A percentile compares a stretch with the other conserved stretches of the same genome.
Evolutionary conservation across 805 yeast genomes (phyloP).

Genomic region (Cyberlindnera nakhonratchasimensis): DNA sequence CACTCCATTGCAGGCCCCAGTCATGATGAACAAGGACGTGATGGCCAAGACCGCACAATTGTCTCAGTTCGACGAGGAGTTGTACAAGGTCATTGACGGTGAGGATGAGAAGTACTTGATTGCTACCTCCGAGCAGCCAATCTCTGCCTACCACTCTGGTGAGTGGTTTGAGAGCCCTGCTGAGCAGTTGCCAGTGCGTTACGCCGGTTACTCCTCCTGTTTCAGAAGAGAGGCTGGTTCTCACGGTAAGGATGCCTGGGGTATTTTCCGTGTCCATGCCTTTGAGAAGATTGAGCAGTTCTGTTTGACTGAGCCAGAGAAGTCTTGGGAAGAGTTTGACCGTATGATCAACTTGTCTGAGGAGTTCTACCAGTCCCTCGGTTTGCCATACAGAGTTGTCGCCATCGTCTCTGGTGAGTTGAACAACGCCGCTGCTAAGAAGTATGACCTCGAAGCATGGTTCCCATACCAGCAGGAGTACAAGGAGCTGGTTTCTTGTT

Average conservation of each 20-base stretch:
- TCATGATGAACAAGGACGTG: slow-evolving; percentile 98
- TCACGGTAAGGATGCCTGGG: slow-evolving; percentile 99
- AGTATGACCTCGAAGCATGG: slow-evolving; percentile 99
- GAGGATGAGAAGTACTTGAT: slow-evolving; percentile 95
- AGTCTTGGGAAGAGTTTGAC: slow-evolving; percentile 97
- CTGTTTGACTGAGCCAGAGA: slow-evolving; percentile 93
- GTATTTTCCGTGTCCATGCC: slow-evolving; percentile 97
- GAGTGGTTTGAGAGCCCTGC: slow-evolving; percentile 99
- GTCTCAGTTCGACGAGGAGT: slow-evolving; percentile 96
- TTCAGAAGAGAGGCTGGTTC: slow-evolving; percentile 99
- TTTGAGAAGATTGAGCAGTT: slow-evolving; percentile 98
- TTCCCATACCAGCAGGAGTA: slow-evolving; percentile 99
- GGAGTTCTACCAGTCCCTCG: slow-evolving; percentile 88
- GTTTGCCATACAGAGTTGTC: slow-evolving; percentile 94
- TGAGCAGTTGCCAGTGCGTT: slow-evolving; percentile 93
- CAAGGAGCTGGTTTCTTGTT: slow-evolving; percentile 96
- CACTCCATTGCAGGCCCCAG: slow-evolving; percentile 95
- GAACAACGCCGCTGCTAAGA: slow-evolving; percentile 98
- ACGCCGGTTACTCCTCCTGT: slow-evolving; percentile 98
- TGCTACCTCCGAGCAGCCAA: slow-evolving; percentile 99
- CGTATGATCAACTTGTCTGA: slow-evolving; percentile 89
- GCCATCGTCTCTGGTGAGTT: slow-evolving; percentile 98
- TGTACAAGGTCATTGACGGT: slow-evolving; percentile 95
- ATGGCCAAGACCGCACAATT: slow-evolving; percentile 99
- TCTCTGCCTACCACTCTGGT: slow-evolving; percentile 92